phyloP scores from a whole-genome alignment of 2,329 filamentous ascomycete genomes.

The Teratosphaeria pseudoeucalypti region DNA sequence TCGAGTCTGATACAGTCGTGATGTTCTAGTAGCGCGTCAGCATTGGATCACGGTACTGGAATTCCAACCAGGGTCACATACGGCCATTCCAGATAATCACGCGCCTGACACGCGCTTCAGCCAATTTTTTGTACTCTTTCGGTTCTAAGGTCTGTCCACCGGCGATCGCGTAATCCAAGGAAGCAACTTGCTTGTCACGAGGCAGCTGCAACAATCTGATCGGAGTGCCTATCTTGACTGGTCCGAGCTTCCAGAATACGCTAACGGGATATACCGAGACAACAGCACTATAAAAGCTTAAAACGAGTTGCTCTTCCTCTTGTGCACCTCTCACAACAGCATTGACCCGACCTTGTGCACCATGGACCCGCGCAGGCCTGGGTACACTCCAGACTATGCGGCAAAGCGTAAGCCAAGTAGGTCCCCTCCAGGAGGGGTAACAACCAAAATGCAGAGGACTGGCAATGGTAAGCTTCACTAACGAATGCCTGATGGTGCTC shows the following conservation, averaged over 20 bases:
- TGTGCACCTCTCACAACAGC: background rate
- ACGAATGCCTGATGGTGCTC: too few relatives aligned
- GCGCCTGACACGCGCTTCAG: slow-evolving; percentile 1
- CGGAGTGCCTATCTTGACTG: background rate
- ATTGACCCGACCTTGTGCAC: background rate
- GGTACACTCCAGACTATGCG: background rate
- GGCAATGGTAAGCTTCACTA: background rate
- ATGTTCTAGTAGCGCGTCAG: slow-evolving; percentile 40
- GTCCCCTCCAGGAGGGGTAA: slow-evolving; percentile 3
- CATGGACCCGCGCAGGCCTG: slow-evolving; percentile 3
- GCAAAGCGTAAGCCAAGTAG: slow-evolving; percentile 5
- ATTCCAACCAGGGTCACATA: background rate
- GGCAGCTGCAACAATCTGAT: background rate
- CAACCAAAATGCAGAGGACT: slow-evolving; percentile 1
- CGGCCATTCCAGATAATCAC: slow-evolving; percentile 3
- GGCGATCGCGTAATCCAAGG: background rate
- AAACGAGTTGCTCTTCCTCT: background rate
- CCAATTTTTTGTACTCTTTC: background rate
- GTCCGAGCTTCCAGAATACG: background rate
- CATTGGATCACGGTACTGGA: background rate
- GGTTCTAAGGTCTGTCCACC: background rate
- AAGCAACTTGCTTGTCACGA: background rate
- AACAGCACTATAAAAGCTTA: background rate
- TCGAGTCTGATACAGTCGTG: slow-evolving; percentile 83
- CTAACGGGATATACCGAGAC: background rate